Conservation (phyloP, 75 land plant genomes). For the Larix kaempferi region DNA sequence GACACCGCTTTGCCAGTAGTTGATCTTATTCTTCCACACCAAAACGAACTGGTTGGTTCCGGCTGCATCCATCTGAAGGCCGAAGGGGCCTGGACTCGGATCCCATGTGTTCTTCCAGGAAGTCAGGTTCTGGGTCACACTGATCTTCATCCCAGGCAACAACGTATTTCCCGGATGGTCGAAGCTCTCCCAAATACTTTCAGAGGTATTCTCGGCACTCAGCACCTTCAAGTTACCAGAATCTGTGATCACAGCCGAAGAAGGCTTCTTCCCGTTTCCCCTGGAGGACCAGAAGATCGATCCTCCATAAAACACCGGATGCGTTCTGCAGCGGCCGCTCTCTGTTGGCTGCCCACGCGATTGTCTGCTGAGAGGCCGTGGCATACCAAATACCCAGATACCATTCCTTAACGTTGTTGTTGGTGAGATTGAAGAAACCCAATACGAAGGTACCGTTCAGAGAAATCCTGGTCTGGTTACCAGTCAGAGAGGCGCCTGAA, state of each 20-base stretch:
- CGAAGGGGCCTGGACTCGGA: background rate
- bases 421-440: slow-evolving; percentile 44
- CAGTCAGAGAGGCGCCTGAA: background rate
- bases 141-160: background rate
- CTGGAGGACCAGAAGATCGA: background rate
- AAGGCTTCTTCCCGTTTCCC: background rate
- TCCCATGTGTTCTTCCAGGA: background rate
- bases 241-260: background rate
- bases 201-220: background rate
- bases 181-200: background rate
- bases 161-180: background rate
- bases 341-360: slow-evolving; percentile 64
- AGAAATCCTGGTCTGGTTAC: slow-evolving; percentile 27
- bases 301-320: background rate
- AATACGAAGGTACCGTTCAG: slow-evolving; percentile 21
- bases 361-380: slow-evolving; percentile 4
- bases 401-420: too few species aligned
- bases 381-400: slow-evolving; percentile 59
- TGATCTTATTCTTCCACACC: background rate
- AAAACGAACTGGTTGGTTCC: background rate
- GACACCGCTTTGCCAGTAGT: background rate
- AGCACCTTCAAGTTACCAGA: background rate
- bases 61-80: background rate
- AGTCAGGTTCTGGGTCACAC: background rate
- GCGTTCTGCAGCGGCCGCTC: slow-evolving; percentile 18